Percentiles rank a stretch among this genome's conserved stretches.
phyloP scores from a whole-genome alignment of 2,329 filamentous ascomycete genomes.

The Botryosphaeria dothidea region DNA sequence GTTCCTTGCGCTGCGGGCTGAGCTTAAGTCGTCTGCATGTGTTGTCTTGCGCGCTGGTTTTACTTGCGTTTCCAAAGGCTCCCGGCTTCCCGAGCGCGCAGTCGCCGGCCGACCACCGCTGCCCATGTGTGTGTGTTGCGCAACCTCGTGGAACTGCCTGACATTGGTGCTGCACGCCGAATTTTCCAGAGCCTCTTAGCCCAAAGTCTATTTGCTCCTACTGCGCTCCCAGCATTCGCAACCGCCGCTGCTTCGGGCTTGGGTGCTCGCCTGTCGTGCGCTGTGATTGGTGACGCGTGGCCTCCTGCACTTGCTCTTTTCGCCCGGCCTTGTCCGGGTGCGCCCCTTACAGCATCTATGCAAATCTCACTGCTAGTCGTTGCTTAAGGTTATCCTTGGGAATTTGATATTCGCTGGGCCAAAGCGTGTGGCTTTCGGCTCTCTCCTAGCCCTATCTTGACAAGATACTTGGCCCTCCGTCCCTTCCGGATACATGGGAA shows the following conservation, averaged over 20 bases:
- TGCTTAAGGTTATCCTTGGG: constrained; percentile 7
- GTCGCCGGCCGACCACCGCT: neutral
- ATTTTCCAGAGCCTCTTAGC: constrained; percentile 13
- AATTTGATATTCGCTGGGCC: constrained; percentile 5
- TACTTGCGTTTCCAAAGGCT: neutral
- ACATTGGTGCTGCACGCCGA: constrained; percentile 8
- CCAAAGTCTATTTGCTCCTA: constrained; percentile 14
- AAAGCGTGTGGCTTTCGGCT: constrained; percentile 6
- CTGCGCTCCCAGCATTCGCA: neutral
- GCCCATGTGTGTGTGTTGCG: constrained; percentile 10
- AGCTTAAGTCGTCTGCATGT: constrained; percentile 16
- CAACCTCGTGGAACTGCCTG: neutral
- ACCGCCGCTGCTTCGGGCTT: constrained; percentile 1
- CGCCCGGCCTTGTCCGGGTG: neutral
- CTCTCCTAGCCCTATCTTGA: constrained; percentile 7
- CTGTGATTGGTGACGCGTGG: constrained; percentile 11
- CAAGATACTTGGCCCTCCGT: constrained; percentile 1
- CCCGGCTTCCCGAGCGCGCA: neutral
- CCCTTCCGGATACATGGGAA: neutral
- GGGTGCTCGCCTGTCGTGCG: neutral
- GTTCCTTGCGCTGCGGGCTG: constrained; percentile 16
- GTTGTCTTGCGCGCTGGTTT: neutral
- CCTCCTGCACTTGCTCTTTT: neutral
- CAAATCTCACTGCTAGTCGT: neutral
- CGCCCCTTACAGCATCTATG: neutral